Conservation (phyloP, 2,329 filamentous ascomycete species). For the Alternaria metachromatica region DNA sequence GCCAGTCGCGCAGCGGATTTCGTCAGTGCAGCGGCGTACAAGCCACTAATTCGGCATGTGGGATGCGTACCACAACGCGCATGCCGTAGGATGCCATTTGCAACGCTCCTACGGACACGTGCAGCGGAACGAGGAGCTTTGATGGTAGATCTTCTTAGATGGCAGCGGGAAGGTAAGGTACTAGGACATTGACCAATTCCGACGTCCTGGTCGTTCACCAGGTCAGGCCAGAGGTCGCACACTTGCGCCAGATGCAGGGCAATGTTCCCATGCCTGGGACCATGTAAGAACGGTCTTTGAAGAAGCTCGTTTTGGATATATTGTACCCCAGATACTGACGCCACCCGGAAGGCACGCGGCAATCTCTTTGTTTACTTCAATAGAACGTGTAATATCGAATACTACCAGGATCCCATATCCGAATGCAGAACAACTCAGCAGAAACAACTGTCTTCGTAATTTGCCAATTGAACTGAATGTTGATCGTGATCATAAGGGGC, state of each 20-base stretch:
- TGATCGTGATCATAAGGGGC: constrained; percentile 15
- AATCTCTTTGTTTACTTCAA: not conserved
- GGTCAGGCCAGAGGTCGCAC: not conserved
- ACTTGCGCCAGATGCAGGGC: not conserved
- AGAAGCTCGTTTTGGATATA: not conserved
- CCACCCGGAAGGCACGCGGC: not conserved
- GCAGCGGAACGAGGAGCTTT: constrained; percentile 27
- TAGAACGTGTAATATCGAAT: not conserved
- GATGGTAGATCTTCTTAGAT: constrained; percentile 18
- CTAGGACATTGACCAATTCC: constrained; percentile 18
- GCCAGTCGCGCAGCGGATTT: not conserved
- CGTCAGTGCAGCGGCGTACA: constrained; percentile 12
- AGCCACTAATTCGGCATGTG: not conserved
- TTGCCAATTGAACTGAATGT: not conserved
- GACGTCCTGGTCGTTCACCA: not conserved
- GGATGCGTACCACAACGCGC: constrained; percentile 2
- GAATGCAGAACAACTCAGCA: not conserved
- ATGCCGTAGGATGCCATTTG: constrained; percentile 19
- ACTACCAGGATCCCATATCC: not conserved
- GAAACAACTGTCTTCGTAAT: not conserved
- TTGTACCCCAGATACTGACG: not conserved
- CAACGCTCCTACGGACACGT: constrained; percentile 10
- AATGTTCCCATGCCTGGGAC: not conserved
- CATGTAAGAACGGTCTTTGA: not conserved
- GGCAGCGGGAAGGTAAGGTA: constrained; percentile 6